Conservation (phyloP, 768 basidiomycete genomes). For the Pleurotus eryngii region DNA sequence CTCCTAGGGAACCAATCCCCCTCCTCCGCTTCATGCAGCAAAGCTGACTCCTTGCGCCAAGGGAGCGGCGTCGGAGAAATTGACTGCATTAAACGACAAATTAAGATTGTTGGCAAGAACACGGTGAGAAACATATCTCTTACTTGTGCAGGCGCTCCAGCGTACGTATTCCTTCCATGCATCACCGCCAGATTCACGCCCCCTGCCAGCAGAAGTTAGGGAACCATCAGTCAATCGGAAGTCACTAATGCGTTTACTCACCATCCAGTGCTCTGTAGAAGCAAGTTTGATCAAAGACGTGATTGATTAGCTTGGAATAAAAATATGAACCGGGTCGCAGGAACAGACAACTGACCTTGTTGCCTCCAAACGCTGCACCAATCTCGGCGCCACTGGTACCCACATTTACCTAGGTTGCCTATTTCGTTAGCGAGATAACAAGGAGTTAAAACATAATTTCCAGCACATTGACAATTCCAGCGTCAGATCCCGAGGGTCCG, state of each 20-base stretch:
- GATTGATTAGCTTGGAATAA: constrained; percentile 9
- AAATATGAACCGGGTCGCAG: constrained; percentile 9
- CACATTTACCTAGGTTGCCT: constrained; percentile 45
- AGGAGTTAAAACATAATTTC: constrained; percentile 10
- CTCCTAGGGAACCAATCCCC: neutral
- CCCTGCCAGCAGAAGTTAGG: constrained; percentile 47
- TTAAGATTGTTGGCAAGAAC: neutral
- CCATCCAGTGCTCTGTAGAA: constrained; percentile 75
- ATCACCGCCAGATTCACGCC: constrained; percentile 94
- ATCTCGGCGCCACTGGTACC: constrained; percentile 61
- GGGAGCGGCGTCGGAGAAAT: constrained; percentile 86
- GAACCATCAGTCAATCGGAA: neutral
- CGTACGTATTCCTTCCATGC: constrained; percentile 98
- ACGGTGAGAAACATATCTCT: constrained; percentile 14
- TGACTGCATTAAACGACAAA: constrained; percentile 42
- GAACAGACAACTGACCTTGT: constrained; percentile 59
- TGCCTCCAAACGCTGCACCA: constrained; percentile 88
- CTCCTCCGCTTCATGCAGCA: constrained; percentile 33
- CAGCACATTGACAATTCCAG: constrained; percentile 88
- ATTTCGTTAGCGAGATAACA: constrained; percentile 11
- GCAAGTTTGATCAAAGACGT: constrained; percentile 18
- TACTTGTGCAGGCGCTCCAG: constrained; percentile 84
- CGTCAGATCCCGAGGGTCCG: constrained; percentile 83
- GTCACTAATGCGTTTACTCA: constrained; percentile 30
- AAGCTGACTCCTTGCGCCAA: constrained; percentile 94